Conservation (phyloP, 306 rosid species). For the Canavalia gladiata region DNA sequence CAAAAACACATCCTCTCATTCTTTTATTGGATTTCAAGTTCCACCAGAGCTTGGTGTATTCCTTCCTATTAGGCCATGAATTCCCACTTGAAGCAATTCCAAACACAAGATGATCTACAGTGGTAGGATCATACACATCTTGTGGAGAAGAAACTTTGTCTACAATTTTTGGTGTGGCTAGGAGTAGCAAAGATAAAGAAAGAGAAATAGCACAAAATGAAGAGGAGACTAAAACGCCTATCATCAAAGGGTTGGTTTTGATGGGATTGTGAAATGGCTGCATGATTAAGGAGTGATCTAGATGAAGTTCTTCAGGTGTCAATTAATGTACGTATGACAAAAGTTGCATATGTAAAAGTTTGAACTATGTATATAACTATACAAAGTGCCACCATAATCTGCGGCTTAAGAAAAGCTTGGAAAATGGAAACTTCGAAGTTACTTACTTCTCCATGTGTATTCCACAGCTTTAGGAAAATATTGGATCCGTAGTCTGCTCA, state of each 20-base stretch:
- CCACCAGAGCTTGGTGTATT: constrained; percentile 73
- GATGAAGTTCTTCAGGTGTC: neutral
- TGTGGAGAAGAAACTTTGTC: neutral
- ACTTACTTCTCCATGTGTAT: constrained; percentile 10
- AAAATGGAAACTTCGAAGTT: constrained; percentile 31
- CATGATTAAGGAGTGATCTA: constrained; percentile 53
- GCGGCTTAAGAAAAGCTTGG: constrained; percentile 40
- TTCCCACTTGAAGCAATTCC: constrained; percentile 71
- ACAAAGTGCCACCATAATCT: constrained; percentile 33
- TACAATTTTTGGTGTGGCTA: constrained; percentile 44
- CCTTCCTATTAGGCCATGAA: constrained; percentile 72
- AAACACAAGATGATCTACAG: constrained; percentile 72
- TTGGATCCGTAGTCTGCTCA: no score
- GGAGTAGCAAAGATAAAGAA: constrained; percentile 47
- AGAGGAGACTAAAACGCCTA: constrained; percentile 55
- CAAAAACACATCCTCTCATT: constrained; percentile 77
- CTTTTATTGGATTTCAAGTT: constrained; percentile 53
- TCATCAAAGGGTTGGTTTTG: constrained; percentile 51
- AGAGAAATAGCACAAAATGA: constrained; percentile 59
- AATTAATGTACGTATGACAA: neutral
- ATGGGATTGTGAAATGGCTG: constrained; percentile 43
- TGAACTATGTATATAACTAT: neutral
- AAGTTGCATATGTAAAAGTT: neutral
- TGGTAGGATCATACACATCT: constrained; percentile 48
- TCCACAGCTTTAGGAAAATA: neutral